phyloP scores from a whole-genome alignment of 345 rosid species.

The Salix udensis region DNA sequence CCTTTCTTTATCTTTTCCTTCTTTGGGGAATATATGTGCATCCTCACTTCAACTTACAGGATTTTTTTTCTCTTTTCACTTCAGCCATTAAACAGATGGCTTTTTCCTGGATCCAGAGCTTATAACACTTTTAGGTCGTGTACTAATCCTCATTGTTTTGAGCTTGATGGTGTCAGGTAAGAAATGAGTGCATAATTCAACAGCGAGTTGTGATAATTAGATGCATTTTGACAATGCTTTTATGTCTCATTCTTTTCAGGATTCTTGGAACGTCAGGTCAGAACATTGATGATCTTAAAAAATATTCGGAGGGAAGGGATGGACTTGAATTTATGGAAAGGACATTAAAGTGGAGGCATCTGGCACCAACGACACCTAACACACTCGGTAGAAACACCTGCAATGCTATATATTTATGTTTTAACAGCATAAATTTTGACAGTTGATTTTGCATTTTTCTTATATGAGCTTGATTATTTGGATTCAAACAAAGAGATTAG shows the following conservation, averaged over 20 bases:
- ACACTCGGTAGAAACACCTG: conserved; percentile 59
- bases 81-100: conserved; percentile 89
- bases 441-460: not conserved
- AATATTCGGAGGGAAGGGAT: conserved; percentile 81
- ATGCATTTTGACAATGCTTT: not conserved
- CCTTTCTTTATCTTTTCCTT: not conserved
- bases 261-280: conserved; percentile 99
- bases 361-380: conserved; percentile 95
- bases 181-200: not conserved
- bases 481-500: not conserved
- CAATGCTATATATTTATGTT: not conserved
- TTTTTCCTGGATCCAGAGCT: conserved; percentile 80
- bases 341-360: conserved; percentile 92
- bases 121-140: conserved; percentile 88
- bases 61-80: conserved; percentile 10
- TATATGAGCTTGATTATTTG: not conserved
- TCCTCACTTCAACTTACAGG: not conserved
- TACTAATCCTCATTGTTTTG: conserved; percentile 94
- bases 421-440: not conserved
- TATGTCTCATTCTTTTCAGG: conserved; percentile 28
- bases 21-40: not conserved
- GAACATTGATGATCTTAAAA: conserved; percentile 82
- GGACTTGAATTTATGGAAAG: conserved; percentile 85
- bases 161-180: conserved; percentile 77
- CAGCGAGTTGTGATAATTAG: not conserved